Conservation (phyloP, 2,329 filamentous ascomycete species). For the Monilinia vaccinii-corymbosi region DNA sequence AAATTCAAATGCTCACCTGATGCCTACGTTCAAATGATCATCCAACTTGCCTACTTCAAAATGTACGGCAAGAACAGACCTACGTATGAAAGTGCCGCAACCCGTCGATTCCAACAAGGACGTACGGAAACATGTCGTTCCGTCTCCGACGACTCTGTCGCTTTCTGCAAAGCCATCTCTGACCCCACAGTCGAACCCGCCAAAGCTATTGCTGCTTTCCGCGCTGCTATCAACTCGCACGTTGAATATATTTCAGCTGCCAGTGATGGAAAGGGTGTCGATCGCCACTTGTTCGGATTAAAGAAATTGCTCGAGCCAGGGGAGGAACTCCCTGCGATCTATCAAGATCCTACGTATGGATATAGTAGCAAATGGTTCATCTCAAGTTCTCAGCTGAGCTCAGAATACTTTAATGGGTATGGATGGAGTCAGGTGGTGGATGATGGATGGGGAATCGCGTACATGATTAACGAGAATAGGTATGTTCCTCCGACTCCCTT, state of each 20-base stretch:
- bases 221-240: slow-evolving; percentile 71
- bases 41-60: slow-evolving; percentile 96
- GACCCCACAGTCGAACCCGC: slow-evolving; percentile 55
- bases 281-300: slow-evolving; percentile 92
- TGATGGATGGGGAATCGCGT: slow-evolving; percentile 91
- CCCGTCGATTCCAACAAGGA: slow-evolving; percentile 89
- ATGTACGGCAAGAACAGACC: slow-evolving; percentile 98
- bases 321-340: slow-evolving; percentile 74
- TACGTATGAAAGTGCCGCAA: slow-evolving; percentile 94
- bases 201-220: slow-evolving; percentile 65
- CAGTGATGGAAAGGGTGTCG: slow-evolving; percentile 85
- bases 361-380: slow-evolving; percentile 89
- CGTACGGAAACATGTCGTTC: slow-evolving; percentile 92
- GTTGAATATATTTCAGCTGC: slow-evolving; percentile 86
- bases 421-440: slow-evolving; percentile 98
- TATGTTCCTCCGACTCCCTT: slow-evolving; percentile 33
- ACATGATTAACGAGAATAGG: slow-evolving; percentile 99
- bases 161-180: slow-evolving; percentile 83
- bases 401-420: slow-evolving; percentile 98
- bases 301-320: slow-evolving; percentile 80
- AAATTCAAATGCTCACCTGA: slow-evolving; percentile 98
- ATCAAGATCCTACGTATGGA: slow-evolving; percentile 72
- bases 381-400: slow-evolving; percentile 80
- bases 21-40: slow-evolving; percentile 96
- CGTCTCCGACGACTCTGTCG: slow-evolving; percentile 83